A percentile compares a stretch with the other conserved stretches of the same genome.
Evolutionary conservation across 1,284 basidiomycete species (phyloP).

Genomic region (Ustilago shanxiensis): DNA sequence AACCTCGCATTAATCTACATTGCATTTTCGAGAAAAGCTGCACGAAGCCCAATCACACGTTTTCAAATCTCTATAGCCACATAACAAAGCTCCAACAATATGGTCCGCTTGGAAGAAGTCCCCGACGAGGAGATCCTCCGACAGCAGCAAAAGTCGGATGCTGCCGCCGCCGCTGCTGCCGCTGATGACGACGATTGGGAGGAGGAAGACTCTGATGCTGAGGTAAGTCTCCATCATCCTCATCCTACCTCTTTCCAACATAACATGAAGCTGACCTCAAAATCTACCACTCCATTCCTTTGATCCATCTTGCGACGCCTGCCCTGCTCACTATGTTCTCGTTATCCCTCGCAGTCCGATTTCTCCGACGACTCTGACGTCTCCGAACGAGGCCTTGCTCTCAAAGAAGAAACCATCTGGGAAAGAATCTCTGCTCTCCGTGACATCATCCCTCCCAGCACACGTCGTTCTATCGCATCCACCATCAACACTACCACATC

Average conservation of each 20-base stretch:
- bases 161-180: slow-evolving; percentile 35
- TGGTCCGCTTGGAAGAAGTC: slow-evolving; percentile 56
- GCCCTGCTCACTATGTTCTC: no score
- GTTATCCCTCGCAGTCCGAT: slow-evolving; percentile 30
- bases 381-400: slow-evolving; percentile 57
- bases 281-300: background rate
- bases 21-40: no score
- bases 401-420: slow-evolving; percentile 79
- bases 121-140: slow-evolving; percentile 56
- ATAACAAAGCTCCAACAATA: slow-evolving; percentile 13
- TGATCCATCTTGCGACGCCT: background rate
- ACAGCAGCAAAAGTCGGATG: slow-evolving; percentile 41
- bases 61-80: no score
- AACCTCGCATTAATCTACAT: background rate
- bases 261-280: background rate
- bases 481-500: slow-evolving; percentile 77
- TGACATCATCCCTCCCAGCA: slow-evolving; percentile 93
- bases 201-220: slow-evolving; percentile 47
- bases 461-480: slow-evolving; percentile 80
- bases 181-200: slow-evolving; percentile 48
- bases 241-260: background rate
- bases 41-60: no score
- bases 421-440: slow-evolving; percentile 91
- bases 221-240: slow-evolving; percentile 22
- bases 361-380: slow-evolving; percentile 63